Evolutionary conservation across 2,329 filamentous ascomycete genomes (phyloP).

Genomic region (Emergomyces orientalis): DNA sequence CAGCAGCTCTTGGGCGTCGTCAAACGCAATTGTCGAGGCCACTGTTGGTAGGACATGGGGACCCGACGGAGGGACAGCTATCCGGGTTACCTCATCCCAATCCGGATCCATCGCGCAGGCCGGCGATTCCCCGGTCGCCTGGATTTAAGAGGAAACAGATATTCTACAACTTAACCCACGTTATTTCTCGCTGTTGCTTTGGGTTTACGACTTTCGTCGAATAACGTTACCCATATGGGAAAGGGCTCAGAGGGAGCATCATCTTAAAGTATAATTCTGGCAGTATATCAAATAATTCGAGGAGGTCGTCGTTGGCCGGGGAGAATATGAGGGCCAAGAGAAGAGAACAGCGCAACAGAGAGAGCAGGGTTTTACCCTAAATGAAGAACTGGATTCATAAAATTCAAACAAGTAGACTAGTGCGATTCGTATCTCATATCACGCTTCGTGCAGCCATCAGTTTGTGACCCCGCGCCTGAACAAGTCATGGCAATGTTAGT

Average conservation of each 20-base stretch:
- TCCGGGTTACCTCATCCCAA: slow-evolving; percentile 62
- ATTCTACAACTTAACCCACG: not conserved
- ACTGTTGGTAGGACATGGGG: slow-evolving; percentile 60
- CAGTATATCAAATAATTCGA: not conserved
- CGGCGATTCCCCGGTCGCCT: not conserved
- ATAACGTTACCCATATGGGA: slow-evolving; percentile 25
- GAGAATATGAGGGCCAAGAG: not conserved
- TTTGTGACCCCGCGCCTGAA: not conserved
- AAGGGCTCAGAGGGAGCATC: slow-evolving; percentile 27
- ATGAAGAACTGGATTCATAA: not conserved
- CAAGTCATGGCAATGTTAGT: not conserved
- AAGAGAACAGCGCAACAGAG: not conserved
- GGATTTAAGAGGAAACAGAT: not conserved
- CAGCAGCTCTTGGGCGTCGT: slow-evolving; percentile 76
- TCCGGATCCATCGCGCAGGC: slow-evolving; percentile 37
- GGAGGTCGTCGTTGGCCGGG: not conserved
- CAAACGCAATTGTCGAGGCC: slow-evolving; percentile 76
- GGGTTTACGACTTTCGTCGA: slow-evolving; percentile 4
- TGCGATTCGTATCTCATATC: no score
- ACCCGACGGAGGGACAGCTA: slow-evolving; percentile 69
- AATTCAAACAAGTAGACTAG: not conserved
- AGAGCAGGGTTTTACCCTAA: not conserved
- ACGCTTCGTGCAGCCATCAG: not conserved
- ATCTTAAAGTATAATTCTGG: slow-evolving; percentile 15
- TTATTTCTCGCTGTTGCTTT: not conserved